Conservation (phyloP, 2,329 filamentous ascomycete species). For the Aschersonia sp. region DNA sequence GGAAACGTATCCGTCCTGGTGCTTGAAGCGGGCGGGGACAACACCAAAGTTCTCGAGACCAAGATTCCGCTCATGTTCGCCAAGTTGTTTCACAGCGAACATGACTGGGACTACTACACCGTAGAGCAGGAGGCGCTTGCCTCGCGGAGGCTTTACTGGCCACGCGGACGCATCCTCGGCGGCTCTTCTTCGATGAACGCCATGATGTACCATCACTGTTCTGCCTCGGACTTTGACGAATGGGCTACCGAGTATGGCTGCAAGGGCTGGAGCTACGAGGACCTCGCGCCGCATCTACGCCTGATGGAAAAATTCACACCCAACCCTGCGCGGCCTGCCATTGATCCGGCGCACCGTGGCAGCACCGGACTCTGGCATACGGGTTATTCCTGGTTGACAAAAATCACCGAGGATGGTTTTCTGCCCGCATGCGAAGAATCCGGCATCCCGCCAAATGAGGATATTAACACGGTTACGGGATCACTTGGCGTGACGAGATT, state of each 20-base stretch:
- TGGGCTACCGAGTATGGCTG: conserved; percentile 7
- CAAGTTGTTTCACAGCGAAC: conserved; percentile 8
- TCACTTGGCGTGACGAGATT: conserved; percentile 6
- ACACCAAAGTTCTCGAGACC: conserved; percentile 6
- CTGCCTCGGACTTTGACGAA: conserved; percentile 9
- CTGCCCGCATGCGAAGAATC: conserved; percentile 5
- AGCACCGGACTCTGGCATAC: conserved; percentile 6
- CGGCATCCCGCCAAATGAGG: conserved; percentile 4
- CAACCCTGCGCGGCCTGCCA: conserved; percentile 6
- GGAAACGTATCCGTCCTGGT: conserved; percentile 6
- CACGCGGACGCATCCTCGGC: conserved; percentile 10
- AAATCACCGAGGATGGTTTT: conserved; percentile 7
- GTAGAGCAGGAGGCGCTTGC: conserved; percentile 9
- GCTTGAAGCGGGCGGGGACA: conserved; percentile 7
- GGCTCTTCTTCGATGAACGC: conserved; percentile 11
- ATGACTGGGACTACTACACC: conserved; percentile 12
- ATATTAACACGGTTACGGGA: conserved; percentile 7
- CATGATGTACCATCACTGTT: conserved; percentile 11
- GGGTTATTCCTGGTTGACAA: conserved; percentile 6
- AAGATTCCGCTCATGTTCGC: conserved; percentile 8
- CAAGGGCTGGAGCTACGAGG: conserved; percentile 7
- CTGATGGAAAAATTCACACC: conserved; percentile 9
- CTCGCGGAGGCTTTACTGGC: conserved; percentile 9
- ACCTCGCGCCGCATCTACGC: conserved; percentile 8
- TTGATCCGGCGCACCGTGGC: conserved; percentile 5